These are phyloP conservation scores for Nannochloropsis oceanica DNA, from an alignment of 108 stramenopile species.

Conservation along the genomic window DNA sequence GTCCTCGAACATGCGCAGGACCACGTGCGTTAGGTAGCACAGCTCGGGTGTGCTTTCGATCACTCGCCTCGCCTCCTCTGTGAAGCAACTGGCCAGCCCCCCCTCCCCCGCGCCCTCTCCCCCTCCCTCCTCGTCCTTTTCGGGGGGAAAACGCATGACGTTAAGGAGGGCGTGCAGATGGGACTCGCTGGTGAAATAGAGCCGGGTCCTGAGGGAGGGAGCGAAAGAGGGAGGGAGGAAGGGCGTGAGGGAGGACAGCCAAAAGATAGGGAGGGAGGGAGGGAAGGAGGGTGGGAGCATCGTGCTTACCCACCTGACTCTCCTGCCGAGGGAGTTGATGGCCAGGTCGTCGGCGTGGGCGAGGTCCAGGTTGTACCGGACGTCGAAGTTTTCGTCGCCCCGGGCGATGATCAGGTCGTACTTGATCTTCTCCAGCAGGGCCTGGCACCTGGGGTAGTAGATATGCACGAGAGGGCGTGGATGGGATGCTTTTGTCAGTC, in stretches of 20 bases:
- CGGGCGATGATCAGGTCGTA: slow-evolving; percentile 54
- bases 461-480: slow-evolving; percentile 39
- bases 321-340: slow-evolving; percentile 83
- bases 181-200: slow-evolving; percentile 92
- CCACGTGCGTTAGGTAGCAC: slow-evolving; percentile 88
- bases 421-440: slow-evolving; percentile 85
- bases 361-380: slow-evolving; percentile 72
- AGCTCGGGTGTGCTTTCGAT: slow-evolving; percentile 59
- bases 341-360: slow-evolving; percentile 70
- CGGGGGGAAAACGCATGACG: slow-evolving; percentile 54
- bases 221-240: too few relatives aligned
- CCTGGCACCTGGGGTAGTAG: slow-evolving; percentile 69
- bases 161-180: slow-evolving; percentile 89
- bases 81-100: neutral
- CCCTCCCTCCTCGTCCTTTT: neutral
- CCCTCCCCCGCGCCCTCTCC: neutral
- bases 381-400: slow-evolving; percentile 71
- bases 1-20: slow-evolving; percentile 83
- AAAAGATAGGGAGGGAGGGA: too few relatives aligned
- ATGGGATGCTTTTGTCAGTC: neutral
- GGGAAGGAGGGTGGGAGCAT: too few relatives aligned
- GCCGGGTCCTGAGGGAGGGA: slow-evolving; percentile 83
- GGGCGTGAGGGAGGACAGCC: too few relatives aligned
- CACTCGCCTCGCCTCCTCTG: slow-evolving; percentile 14
- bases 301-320: slow-evolving; percentile 35